Conservation (phyloP, 208 protist genomes). For the Crithidia acanthocephali region DNA sequence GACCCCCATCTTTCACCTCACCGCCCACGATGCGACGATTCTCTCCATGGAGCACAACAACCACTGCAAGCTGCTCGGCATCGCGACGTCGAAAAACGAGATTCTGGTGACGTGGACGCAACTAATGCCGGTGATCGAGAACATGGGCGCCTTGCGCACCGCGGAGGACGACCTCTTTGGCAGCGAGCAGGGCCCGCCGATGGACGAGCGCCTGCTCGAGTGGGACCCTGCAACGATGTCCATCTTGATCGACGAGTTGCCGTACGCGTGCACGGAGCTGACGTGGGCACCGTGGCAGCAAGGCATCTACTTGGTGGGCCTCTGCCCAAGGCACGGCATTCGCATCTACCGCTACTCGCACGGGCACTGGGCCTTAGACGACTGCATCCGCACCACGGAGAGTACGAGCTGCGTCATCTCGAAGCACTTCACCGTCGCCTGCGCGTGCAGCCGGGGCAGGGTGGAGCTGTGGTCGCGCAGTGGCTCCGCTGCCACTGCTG, state of each 20-base stretch:
- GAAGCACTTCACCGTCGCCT: slow-evolving; percentile 71
- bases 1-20: slow-evolving; percentile 83
- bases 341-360: slow-evolving; percentile 84
- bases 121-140: slow-evolving; percentile 61
- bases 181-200: slow-evolving; percentile 15
- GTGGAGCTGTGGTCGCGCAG: slow-evolving; percentile 53
- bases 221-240: slow-evolving; percentile 65
- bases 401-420: slow-evolving; percentile 70
- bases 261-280: slow-evolving; percentile 65
- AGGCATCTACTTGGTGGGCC: slow-evolving; percentile 68
- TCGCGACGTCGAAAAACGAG: slow-evolving; percentile 77
- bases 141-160: slow-evolving; percentile 26
- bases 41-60: slow-evolving; percentile 90
- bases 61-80: slow-evolving; percentile 77
- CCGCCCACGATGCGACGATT: slow-evolving; percentile 70
- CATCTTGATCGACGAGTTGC: slow-evolving; percentile 62
- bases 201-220: slow-evolving; percentile 50
- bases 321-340: slow-evolving; percentile 61
- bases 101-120: slow-evolving; percentile 73
- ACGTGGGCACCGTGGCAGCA: slow-evolving; percentile 88
- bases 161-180: slow-evolving; percentile 36
- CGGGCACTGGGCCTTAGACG: slow-evolving; percentile 74
- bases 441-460: slow-evolving; percentile 50
- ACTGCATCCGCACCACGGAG: slow-evolving; percentile 49
- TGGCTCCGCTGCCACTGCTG: background rate